Percentiles rank a stretch among this genome's conserved stretches.
Evolutionary conservation across 1,284 basidiomycete genomes (phyloP).

Genomic region (Irpex lacteus): DNA sequence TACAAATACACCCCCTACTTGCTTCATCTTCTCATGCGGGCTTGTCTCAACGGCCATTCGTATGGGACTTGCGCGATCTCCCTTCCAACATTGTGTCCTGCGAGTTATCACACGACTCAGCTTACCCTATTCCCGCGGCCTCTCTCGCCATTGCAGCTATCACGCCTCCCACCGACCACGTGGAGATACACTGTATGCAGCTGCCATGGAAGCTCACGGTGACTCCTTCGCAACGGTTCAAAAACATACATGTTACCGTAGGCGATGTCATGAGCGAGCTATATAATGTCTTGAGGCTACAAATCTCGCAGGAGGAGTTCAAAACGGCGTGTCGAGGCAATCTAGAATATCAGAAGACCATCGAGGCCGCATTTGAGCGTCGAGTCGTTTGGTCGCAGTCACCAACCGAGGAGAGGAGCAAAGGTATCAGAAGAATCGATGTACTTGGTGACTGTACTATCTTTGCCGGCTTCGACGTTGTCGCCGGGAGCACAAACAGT

Average conservation of each 20-base stretch:
- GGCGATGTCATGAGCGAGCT: conserved; percentile 14
- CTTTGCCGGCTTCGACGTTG: conserved; percentile 10
- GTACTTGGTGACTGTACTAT: conserved; percentile 4
- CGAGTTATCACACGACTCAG: background rate
- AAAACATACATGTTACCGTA: conserved; percentile 11
- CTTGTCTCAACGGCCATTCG: conserved; percentile 7
- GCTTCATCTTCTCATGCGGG: conserved; percentile 1
- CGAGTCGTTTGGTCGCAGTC: background rate
- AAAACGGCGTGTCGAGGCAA: background rate
- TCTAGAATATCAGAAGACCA: background rate
- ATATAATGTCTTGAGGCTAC: conserved; percentile 7
- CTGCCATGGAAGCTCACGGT: conserved; percentile 13
- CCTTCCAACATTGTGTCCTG: conserved; percentile 1
- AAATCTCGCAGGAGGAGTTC: conserved; percentile 9
- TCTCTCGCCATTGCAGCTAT: conserved; percentile 11
- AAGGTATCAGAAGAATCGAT: conserved; percentile 10
- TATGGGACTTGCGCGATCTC: conserved; percentile 9
- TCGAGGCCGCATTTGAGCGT: conserved; percentile 4
- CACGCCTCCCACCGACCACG: conserved; percentile 5
- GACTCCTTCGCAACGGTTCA: conserved; percentile 2
- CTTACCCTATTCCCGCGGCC: conserved; percentile 8
- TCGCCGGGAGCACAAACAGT: background rate
- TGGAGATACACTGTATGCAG: conserved; percentile 7
- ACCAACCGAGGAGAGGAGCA: conserved; percentile 1
- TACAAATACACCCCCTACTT: conserved; percentile 8